Base-by-base conservation (phyloP, 495 filamentous ascomycete species). In the Talaromyces adpressus region DNA sequence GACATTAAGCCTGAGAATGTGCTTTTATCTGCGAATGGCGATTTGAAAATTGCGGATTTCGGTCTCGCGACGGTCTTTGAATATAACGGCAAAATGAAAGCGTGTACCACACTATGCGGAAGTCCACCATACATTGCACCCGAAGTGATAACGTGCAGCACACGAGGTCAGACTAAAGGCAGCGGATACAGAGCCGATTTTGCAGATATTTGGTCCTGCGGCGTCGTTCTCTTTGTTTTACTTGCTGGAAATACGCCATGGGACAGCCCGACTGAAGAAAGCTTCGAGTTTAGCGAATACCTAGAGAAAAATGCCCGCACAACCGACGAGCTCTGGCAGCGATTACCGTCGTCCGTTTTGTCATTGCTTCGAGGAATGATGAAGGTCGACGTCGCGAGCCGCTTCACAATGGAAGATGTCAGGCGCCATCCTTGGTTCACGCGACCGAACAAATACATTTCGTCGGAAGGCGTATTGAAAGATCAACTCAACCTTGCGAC, bases 101-200 rank as follows among this genome's bases (percentile, higher is more conserved):
- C 87, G 39, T 94, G 89, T 63, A 85, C 83, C 25, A 96, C 92
- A 3, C 91, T 97, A 70, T 99, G 94, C 70, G 94, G 94, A 20
- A 97, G 92, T 70, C 94, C 94, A 18, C 94, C 94, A 5, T 99
- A 99, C 70, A 96, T 97, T 65, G 94, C 94, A 1, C 94, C 94
- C 1, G 94, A 99, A 74, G 91, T 98, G n/a, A 81, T 90, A 49
- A 77, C 73, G 23, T 74, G 76, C 62, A 79, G 79, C 53, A 75
- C 68, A 16, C 79, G 74, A 61, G 79, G 72, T 23, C 73, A 81
- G 1, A 70, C 73, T 14, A 87, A 84, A 64, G 83, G 80, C 18
- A 59, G 71, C 0, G 92, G 91, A 30, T 99, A 99, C 67, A 83
- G 85, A 27, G 87, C 91, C 2, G 88, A 97, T 68, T 76, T 91